Conservation (phyloP, 345 rosid species). For the Leavenworthia alabamica region DNA sequence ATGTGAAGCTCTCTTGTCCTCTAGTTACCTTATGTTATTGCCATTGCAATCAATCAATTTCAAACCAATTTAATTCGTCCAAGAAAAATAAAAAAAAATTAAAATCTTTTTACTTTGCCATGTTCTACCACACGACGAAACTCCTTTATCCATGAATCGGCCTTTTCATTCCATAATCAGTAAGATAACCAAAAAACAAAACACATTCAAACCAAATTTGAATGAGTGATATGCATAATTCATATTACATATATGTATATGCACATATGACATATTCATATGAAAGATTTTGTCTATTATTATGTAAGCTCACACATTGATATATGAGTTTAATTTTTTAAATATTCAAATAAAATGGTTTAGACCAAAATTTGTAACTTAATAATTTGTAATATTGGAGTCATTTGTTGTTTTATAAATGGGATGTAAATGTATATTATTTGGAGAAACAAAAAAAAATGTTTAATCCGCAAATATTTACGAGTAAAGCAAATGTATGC, state of each 20-base stretch:
- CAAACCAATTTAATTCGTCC: background rate
- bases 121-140: background rate
- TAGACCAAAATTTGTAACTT: background rate
- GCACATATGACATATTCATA: background rate
- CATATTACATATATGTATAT: background rate
- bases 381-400: background rate
- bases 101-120: background rate
- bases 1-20: constrained; percentile 24
- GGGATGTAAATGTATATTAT: background rate
- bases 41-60: constrained; percentile 19
- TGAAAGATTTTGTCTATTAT: too few relatives aligned
- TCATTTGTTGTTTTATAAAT: background rate
- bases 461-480: background rate
- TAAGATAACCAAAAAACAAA: background rate
- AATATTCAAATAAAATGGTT: background rate
- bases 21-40: constrained; percentile 12
- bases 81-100: background rate
- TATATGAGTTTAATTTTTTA: background rate
- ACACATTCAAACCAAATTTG: background rate
- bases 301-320: background rate
- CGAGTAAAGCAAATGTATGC: background rate
- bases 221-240: background rate
- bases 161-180: background rate
- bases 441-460: background rate
- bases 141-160: background rate